Evolutionary conservation across 2,329 filamentous ascomycete species (phyloP).

Genomic region (Scytalidium sp.): DNA sequence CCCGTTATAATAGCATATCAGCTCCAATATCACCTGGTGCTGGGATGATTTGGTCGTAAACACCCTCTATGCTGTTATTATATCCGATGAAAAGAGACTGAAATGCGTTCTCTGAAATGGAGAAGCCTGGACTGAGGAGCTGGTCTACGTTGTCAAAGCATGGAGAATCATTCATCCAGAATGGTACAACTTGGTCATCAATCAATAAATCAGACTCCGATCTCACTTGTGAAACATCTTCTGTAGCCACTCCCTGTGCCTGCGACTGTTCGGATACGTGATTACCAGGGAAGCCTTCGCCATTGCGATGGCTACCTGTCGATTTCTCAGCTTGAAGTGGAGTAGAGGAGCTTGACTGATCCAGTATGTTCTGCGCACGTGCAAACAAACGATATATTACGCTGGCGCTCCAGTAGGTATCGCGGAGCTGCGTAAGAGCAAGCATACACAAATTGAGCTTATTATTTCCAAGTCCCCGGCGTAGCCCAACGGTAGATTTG

Average conservation of each 20-base stretch:
- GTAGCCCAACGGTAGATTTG: constrained; percentile 19
- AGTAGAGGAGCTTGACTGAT: not conserved
- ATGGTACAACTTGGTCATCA: not conserved
- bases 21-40: not conserved
- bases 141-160: constrained; percentile 10
- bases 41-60: constrained; percentile 3
- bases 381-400: constrained; percentile 8
- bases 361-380: constrained; percentile 7
- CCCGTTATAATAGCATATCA: constrained; percentile 1
- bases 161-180: constrained; percentile 8
- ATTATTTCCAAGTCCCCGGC: constrained; percentile 25
- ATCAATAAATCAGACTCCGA: not conserved
- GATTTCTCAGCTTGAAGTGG: not conserved
- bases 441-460: constrained; percentile 31
- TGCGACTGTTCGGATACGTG: not conserved
- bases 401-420: constrained; percentile 20
- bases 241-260: not conserved
- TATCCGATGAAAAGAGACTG: constrained; percentile 6
- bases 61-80: constrained; percentile 1
- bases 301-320: not conserved
- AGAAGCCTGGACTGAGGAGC: constrained; percentile 11
- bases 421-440: constrained; percentile 28
- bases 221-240: not conserved
- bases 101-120: constrained; percentile 6
- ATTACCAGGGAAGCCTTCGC: not conserved